A percentile compares a stretch with the other conserved stretches of the same genome.
phyloP scores from a whole-genome alignment of 805 yeast species.

The Kuraishia molischiana region DNA sequence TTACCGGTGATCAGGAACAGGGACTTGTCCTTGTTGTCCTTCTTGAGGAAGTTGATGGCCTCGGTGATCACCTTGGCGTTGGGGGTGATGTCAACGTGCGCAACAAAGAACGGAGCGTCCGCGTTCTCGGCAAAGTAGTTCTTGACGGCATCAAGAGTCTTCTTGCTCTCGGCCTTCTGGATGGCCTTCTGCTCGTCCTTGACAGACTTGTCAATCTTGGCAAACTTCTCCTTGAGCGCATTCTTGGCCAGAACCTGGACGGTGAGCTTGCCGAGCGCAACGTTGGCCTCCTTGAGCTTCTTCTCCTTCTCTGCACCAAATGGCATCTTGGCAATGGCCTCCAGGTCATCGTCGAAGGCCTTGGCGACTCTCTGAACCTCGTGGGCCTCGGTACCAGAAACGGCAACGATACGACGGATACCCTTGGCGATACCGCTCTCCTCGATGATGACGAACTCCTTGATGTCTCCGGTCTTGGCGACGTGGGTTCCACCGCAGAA shows the following conservation, averaged over 20 bases:
- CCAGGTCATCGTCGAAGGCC: slow-evolving; percentile 57
- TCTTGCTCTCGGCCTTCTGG: slow-evolving; percentile 83
- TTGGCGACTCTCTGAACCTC: slow-evolving; percentile 80
- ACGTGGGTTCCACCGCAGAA: slow-evolving; percentile 99
- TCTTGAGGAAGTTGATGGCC: slow-evolving; percentile 76
- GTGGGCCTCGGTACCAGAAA: slow-evolving; percentile 84
- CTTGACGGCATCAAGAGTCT: slow-evolving; percentile 69
- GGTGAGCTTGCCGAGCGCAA: slow-evolving; percentile 68
- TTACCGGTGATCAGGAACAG: slow-evolving; percentile 74
- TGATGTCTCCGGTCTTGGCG: slow-evolving; percentile 83
- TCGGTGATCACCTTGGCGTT: slow-evolving; percentile 94
- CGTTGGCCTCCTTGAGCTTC: slow-evolving; percentile 74
- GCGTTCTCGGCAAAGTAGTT: slow-evolving; percentile 51
- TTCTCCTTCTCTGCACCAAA: slow-evolving; percentile 76
- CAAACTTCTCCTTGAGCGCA: slow-evolving; percentile 62
- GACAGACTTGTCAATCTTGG: slow-evolving; percentile 72
- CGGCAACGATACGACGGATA: slow-evolving; percentile 95
- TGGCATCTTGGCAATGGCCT: slow-evolving; percentile 49
- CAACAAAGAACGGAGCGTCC: slow-evolving; percentile 50
- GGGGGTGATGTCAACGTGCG: slow-evolving; percentile 59
- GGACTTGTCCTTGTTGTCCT: slow-evolving; percentile 63
- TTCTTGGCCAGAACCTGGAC: slow-evolving; percentile 79
- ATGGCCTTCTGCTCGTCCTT: slow-evolving; percentile 82
- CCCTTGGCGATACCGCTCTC: slow-evolving; percentile 99
- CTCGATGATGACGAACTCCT: slow-evolving; percentile 81